A percentile compares a stretch with the other conserved stretches of the same genome.
Evolutionary conservation across 306 rosid genomes (phyloP).

Genomic region (Cicer cuneatum): DNA sequence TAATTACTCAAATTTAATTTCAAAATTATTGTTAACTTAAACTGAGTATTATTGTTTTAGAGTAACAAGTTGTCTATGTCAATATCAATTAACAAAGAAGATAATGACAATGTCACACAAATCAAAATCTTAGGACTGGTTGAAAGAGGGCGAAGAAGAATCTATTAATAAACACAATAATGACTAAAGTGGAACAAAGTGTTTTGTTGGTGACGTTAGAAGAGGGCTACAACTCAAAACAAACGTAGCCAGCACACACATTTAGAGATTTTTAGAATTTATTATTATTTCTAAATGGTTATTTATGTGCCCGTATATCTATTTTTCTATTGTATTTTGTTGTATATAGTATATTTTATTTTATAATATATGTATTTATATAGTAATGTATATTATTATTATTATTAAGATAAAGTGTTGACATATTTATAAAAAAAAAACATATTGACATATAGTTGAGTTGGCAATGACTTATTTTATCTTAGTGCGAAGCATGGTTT

Average conservation of each 20-base stretch:
- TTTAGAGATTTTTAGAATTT: neutral
- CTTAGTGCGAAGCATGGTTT: slow-evolving; percentile 40
- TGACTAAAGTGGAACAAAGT: slow-evolving; percentile 8
- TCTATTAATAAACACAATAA: slow-evolving; percentile 24
- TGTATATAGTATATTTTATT: too few species aligned
- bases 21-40: slow-evolving; percentile 19
- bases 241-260: slow-evolving; percentile 33
- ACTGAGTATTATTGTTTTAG: slow-evolving; percentile 27
- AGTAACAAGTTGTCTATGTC: slow-evolving; percentile 36
- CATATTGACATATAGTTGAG: too few species aligned
- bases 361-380: neutral
- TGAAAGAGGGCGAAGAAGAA: slow-evolving; percentile 40
- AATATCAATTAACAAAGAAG: slow-evolving; percentile 31
- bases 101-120: slow-evolving; percentile 30
- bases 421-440: too few species aligned
- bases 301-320: too few species aligned
- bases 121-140: slow-evolving; percentile 23
- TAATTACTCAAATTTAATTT: neutral
- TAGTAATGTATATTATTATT: too few species aligned
- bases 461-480: neutral
- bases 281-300: neutral
- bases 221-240: slow-evolving; percentile 37
- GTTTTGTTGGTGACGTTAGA: slow-evolving; percentile 43
- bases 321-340: too few species aligned
- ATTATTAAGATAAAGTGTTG: too few species aligned